phyloP scores from a whole-genome alignment of 352 stramenopile species.

The Stephanocyclus meneghinianus region DNA sequence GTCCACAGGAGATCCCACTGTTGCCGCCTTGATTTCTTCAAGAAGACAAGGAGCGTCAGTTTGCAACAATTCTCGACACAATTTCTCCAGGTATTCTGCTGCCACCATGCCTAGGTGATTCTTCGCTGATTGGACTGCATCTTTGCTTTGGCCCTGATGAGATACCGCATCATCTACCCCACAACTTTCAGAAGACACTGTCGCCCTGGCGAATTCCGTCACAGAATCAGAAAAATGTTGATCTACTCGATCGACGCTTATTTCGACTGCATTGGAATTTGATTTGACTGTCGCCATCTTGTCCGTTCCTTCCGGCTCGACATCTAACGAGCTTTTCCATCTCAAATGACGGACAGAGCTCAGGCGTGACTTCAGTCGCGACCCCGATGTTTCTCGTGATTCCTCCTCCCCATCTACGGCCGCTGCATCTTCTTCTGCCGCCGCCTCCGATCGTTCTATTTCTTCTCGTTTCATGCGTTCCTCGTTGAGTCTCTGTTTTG shows the following conservation, averaged over 20 bases:
- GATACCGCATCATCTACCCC: conserved; percentile 25
- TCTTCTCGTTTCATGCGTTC: conserved; percentile 44
- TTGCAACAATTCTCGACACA: conserved; percentile 67
- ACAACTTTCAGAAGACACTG: conserved; percentile 10
- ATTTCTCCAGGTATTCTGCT: conserved; percentile 76
- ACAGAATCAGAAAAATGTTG: neutral
- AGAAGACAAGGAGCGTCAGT: conserved; percentile 71
- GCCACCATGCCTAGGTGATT: conserved; percentile 65
- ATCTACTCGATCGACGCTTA: conserved; percentile 24
- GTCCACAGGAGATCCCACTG: conserved; percentile 14
- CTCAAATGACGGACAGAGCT: conserved; percentile 44
- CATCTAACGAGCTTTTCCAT: conserved; percentile 38
- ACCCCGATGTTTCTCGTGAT: neutral
- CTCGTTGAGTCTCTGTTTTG: conserved; percentile 51
- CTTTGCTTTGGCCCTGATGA: conserved; percentile 30
- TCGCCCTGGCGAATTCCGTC: neutral
- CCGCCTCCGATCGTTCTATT: conserved; percentile 38
- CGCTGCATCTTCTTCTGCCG: conserved; percentile 14
- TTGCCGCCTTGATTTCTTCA: conserved; percentile 54
- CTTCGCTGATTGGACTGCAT: conserved; percentile 48
- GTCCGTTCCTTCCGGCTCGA: conserved; percentile 15
- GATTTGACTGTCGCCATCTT: conserved; percentile 18
- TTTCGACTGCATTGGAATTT: conserved; percentile 37
- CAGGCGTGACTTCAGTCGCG: conserved; percentile 35
- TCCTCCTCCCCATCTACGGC: neutral